Evolutionary conservation across 2,329 filamentous ascomycete genomes (phyloP), one percentile per base, ranked within the genome.

Genomic region (Eurotiales sp.): DNA sequence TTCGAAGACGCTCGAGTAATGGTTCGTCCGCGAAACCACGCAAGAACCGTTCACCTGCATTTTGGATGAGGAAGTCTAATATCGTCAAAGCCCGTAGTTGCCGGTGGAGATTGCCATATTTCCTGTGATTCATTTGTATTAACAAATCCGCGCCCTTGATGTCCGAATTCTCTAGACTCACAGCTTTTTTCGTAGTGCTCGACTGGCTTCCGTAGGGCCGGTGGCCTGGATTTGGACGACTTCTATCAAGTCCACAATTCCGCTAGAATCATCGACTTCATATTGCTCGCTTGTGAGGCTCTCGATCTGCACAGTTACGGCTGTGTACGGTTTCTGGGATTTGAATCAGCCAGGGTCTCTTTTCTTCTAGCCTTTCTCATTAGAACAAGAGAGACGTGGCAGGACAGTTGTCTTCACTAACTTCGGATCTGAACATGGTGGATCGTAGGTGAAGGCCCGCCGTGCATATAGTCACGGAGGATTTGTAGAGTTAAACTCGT

Each of bases 101-200:
- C 45, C 90, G 86, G 70, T 97, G 92, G n/a, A 88, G 79, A 63
- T 84, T 95, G 61, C 93, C 93, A 71, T 99, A 97, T 75, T 99
- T 99, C 32, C 83, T 86, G 56, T 27, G n/a, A 32, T 14, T n/a
- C 27, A 5, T 15, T 29, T 19, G 8, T 21, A 43, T 50, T 43
- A 50, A 39, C n/a, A n/a, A n/a, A n/a, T n/a, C n/a, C 27, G 15
- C 3, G 14, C 3, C 2, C 21, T 3, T 19, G 4, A 8, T 19
- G 30, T 12, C 8, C 12, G 19, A 6, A 17, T 4, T 15, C 36
- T 41, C 50, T 3, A 15, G 15, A 32, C 81, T 64, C 69, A 85
- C 79, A 99, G 82, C 77, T 97, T 97, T 81, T 99, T 99, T 55
- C 93, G 84, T 61, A 99, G 82, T 43, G 93, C 91, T 64, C 93